Percentiles rank a stretch among this genome's conserved stretches.
Conservation (phyloP, 2,329 filamentous ascomycete species). For the Monosporascus sp. region DNA sequence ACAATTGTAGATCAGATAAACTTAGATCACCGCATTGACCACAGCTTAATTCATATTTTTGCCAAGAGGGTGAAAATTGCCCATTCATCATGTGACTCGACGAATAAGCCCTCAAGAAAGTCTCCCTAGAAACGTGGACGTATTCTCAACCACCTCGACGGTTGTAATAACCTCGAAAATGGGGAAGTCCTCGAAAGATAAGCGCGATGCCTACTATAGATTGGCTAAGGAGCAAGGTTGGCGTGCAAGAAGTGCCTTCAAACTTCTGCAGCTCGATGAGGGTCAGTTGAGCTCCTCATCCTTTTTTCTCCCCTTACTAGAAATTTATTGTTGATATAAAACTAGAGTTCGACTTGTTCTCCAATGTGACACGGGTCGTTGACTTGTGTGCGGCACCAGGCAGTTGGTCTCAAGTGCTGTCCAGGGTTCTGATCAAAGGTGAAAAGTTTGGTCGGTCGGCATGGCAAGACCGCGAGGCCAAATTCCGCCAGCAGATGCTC, state of each 20-base stretch:
- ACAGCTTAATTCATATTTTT: conserved; percentile 23
- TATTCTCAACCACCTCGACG: background rate
- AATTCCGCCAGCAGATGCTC: conserved; percentile 57
- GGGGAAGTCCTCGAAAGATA: conserved; percentile 98
- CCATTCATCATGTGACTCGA: conserved; percentile 2
- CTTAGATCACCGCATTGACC: conserved; percentile 9
- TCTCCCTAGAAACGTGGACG: background rate
- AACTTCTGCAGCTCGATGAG: conserved; percentile 90
- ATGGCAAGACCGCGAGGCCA: conserved; percentile 79
- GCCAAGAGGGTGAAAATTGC: background rate
- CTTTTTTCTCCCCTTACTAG: background rate
- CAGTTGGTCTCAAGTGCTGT: conserved; percentile 96
- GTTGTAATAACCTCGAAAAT: conserved; percentile 40
- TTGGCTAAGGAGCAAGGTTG: conserved; percentile 98
- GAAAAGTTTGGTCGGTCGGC: conserved; percentile 82
- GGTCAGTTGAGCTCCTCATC: conserved; percentile 33
- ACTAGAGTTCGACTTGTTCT: conserved; percentile 86
- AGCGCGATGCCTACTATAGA: conserved; percentile 95
- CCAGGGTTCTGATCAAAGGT: conserved; percentile 85
- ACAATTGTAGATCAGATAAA: too few relatives aligned
- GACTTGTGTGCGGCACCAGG: conserved; percentile 94
- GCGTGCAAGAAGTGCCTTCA: conserved; percentile 94
- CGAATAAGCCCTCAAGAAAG: background rate
- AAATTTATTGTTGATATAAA: conserved; percentile 7
- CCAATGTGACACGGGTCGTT: conserved; percentile 84